Evolutionary conservation across 805 yeast genomes (phyloP).

Genomic region (Lipomyces sp.): DNA sequence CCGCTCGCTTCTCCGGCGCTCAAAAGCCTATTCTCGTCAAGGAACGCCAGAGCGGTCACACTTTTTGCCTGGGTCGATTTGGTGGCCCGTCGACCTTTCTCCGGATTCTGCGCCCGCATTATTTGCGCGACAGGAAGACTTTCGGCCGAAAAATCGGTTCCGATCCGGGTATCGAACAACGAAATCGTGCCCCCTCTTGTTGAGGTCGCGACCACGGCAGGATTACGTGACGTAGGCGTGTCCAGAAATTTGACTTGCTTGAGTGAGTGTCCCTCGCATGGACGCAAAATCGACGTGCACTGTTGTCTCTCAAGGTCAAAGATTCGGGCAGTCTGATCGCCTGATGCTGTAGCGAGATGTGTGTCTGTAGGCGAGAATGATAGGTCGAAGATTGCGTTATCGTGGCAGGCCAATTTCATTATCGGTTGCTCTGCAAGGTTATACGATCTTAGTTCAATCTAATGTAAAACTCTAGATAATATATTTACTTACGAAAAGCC

Average conservation of each 20-base stretch:
- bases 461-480: neutral
- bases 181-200: conserved; percentile 31
- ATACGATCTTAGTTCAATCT: neutral
- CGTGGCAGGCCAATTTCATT: conserved; percentile 24
- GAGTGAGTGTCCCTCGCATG: conserved; percentile 16
- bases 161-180: conserved; percentile 24
- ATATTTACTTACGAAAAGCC: neutral
- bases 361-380: conserved; percentile 23
- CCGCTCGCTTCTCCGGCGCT: conserved; percentile 30
- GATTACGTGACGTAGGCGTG: conserved; percentile 7
- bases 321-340: conserved; percentile 33
- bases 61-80: conserved; percentile 15
- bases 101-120: conserved; percentile 28
- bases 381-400: conserved; percentile 33
- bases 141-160: neutral
- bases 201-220: conserved; percentile 9
- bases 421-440: conserved; percentile 11
- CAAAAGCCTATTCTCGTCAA: conserved; percentile 22
- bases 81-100: conserved; percentile 16
- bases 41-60: conserved; percentile 28
- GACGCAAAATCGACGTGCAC: conserved; percentile 21
- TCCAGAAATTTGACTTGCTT: conserved; percentile 29
- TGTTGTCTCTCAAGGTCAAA: conserved; percentile 25
- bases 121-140: conserved; percentile 15
- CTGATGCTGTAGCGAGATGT: conserved; percentile 28